These are phyloP conservation scores for Dactylellina haptotyla DNA, from an alignment of 2,329 filamentous ascomycete genomes.

Conservation along the genomic window DNA sequence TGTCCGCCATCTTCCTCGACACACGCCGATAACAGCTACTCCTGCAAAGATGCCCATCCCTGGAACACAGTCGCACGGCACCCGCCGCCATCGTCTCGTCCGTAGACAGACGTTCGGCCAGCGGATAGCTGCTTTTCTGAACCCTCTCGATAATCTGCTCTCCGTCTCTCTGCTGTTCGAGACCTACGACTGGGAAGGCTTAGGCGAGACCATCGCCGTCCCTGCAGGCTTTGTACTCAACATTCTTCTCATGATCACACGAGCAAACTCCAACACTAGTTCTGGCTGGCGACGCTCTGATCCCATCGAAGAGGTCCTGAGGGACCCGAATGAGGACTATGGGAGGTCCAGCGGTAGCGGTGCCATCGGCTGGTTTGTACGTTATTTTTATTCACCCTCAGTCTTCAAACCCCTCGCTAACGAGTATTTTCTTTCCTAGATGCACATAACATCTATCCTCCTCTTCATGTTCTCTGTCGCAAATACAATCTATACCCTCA, in stretches of 20 bases:
- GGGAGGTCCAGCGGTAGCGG: neutral
- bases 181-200: constrained; percentile 87
- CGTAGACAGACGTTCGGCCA: constrained; percentile 81
- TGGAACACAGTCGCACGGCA: constrained; percentile 15
- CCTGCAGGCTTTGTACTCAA: constrained; percentile 81
- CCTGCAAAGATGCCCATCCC: constrained; percentile 22
- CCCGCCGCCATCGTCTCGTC: constrained; percentile 70
- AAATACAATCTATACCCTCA: constrained; percentile 85
- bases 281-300: constrained; percentile 63
- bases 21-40: neutral
- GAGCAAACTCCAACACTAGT: constrained; percentile 75
- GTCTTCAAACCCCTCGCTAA: constrained; percentile 46
- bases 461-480: constrained; percentile 73
- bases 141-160: constrained; percentile 87
- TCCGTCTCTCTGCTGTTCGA: constrained; percentile 94
- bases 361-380: constrained; percentile 18
- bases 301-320: constrained; percentile 80
- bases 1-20: neutral
- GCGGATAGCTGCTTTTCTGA: constrained; percentile 81
- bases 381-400: constrained; percentile 52
- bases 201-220: constrained; percentile 75
- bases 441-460: constrained; percentile 75
- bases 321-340: constrained; percentile 25
- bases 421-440: constrained; percentile 64
- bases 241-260: constrained; percentile 80